Conservation (phyloP, 2,329 filamentous ascomycete genomes). For the Fusarium pseudonygamai region DNA sequence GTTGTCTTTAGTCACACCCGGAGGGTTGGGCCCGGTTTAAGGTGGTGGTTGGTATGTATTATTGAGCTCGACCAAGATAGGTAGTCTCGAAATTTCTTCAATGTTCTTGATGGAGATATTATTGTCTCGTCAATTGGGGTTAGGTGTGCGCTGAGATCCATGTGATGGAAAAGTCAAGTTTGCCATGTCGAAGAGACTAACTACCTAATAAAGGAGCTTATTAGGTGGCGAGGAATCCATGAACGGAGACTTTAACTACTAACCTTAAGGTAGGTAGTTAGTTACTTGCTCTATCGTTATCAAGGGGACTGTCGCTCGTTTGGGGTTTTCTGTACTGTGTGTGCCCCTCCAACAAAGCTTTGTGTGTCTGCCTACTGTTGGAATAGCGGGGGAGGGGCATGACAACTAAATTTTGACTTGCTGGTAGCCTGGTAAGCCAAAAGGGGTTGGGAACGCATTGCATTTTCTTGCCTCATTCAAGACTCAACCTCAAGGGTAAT, state of each 20-base stretch:
- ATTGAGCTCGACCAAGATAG: neutral
- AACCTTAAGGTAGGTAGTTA: no score
- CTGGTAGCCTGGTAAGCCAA: neutral
- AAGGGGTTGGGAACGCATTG: no score
- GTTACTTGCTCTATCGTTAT: conserved; percentile 4
- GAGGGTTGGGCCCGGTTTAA: conserved; percentile 13
- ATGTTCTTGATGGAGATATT: neutral
- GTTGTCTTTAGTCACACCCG: conserved; percentile 35
- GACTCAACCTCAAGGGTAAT: neutral
- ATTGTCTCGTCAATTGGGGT: neutral
- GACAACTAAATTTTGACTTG: neutral
- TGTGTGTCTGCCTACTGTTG: conserved; percentile 1
- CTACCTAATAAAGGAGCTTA: neutral
- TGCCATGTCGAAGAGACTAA: neutral
- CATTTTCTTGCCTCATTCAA: neutral
- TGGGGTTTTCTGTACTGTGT: neutral
- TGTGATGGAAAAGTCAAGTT: conserved; percentile 1
- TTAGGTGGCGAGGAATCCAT: neutral
- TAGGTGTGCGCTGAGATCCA: neutral
- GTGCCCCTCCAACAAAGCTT: conserved; percentile 15
- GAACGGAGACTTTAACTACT: neutral
- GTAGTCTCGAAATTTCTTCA: conserved; percentile 11
- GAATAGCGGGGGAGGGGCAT: conserved; percentile 34
- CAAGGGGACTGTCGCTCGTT: neutral
- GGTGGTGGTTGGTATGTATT: neutral